Base-by-base conservation (phyloP, 2,329 filamentous ascomycete species). In the Penicillium concentricum region DNA sequence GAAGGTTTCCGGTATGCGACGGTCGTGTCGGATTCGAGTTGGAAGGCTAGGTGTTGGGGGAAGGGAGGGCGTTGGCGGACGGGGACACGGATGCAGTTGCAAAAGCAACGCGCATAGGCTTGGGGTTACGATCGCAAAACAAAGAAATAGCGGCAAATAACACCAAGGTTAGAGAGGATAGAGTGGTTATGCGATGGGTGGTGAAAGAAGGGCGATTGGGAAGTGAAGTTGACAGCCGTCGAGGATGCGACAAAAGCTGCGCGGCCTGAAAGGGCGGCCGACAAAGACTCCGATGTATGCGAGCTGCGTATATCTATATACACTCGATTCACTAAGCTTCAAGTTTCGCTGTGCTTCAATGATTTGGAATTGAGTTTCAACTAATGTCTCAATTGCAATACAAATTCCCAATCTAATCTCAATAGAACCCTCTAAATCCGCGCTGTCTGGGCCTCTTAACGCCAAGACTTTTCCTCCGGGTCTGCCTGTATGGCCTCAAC, bases 401-500 rank as follows among this genome's bases (percentile, higher is more conserved):
- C 3, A 22, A 48, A 12, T 3, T 4, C 28, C 10, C 12, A 2
- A 15, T 32, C 10, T 32, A 32, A 16, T 30, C 10, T 3, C 5
- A 35, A 54, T n/a, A 26, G 15, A 24, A 39, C 13, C 43, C 42
- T 54, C 16, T 41, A 34, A 54, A 49, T 6, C 16, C 46, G 41
- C 42, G 48, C 49, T 57, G 50, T 57, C 26, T 24, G 20, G 37
- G 38, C n/a, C 48, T 41, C 16, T 8, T 8, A 26, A 18, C 51
- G 64, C 64, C 64, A 67, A 67, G 64, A 63, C 64, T 58, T 57
- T 22, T 47, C 32, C 58, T 52, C 44, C 56, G 48, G 51, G 26
- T 54, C 61, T 47, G 54, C 57, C 59, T 61, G 46, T 43, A 57
- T 50, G 32, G 24, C 46, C 54, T 58, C 54, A 43, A 49, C 54